A percentile compares a stretch with the other conserved stretches of the same genome.
Evolutionary conservation across 1,284 basidiomycete species (phyloP).

Genomic region (Trichosporon sp.): DNA sequence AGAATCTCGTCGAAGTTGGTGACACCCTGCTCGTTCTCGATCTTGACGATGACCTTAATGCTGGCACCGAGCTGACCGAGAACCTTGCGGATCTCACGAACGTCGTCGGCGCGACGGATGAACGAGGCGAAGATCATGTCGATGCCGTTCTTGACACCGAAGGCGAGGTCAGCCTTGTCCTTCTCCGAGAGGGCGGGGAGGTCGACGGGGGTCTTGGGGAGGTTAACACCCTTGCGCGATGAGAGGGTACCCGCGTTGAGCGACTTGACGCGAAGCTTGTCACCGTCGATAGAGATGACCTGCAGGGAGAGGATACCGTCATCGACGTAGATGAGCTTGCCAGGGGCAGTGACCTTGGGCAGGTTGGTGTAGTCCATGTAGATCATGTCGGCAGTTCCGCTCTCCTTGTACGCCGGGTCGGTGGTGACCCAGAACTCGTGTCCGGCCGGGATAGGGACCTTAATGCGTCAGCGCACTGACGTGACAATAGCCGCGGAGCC

Average conservation of each 20-base stretch:
- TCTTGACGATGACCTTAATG: conserved; percentile 98
- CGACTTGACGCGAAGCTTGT: conserved; percentile 80
- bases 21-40: conserved; percentile 97
- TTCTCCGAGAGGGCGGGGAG: conserved; percentile 97
- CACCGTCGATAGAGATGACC: conserved; percentile 81
- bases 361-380: conserved; percentile 93
- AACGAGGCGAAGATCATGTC: conserved; percentile 99
- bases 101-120: conserved; percentile 89
- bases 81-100: conserved; percentile 83
- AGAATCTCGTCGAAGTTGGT: conserved; percentile 97
- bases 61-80: conserved; percentile 87
- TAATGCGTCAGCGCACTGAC: conserved; percentile 15
- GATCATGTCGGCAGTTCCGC: conserved; percentile 78
- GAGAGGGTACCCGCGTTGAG: conserved; percentile 92
- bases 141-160: conserved; percentile 95
- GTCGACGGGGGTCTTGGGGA: conserved; percentile 97
- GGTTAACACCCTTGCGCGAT: conserved; percentile 98
- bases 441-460: conserved; percentile 83
- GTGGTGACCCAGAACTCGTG: conserved; percentile 93
- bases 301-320: conserved; percentile 94
- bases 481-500: conserved; percentile 1
- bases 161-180: conserved; percentile 92
- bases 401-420: conserved; percentile 77
- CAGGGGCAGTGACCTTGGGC: conserved; percentile 90
- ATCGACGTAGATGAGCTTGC: conserved; percentile 96